Conservation (phyloP, 345 rosid species). For the Firmiana major region DNA sequence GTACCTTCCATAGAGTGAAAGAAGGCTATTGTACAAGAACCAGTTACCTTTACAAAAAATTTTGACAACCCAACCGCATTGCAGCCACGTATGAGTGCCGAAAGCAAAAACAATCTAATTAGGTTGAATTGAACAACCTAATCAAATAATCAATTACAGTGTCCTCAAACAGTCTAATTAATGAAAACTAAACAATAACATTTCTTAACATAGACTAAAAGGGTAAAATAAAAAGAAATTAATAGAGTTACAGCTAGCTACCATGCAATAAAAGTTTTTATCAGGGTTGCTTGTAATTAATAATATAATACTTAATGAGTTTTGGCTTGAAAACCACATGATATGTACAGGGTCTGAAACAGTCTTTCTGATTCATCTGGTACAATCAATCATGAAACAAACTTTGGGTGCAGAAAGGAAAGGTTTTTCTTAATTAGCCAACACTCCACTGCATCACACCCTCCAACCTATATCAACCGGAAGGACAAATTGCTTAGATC, state of each 20-base stretch:
- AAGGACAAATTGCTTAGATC: slow-evolving; percentile 10
- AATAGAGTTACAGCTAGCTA: background rate
- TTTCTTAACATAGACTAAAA: background rate
- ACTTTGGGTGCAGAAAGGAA: background rate
- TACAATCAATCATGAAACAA: slow-evolving; percentile 1
- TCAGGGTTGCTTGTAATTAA: background rate
- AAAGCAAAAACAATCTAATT: background rate
- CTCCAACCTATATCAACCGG: slow-evolving; percentile 12
- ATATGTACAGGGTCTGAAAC: background rate
- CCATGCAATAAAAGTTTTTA: background rate
- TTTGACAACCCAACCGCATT: background rate
- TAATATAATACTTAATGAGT: background rate
- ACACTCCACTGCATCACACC: background rate
- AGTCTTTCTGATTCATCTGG: background rate
- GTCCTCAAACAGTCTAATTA: background rate
- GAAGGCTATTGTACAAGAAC: background rate
- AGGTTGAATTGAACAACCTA: background rate
- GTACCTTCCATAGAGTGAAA: background rate
- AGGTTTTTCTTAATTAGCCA: background rate
- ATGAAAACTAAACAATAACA: background rate
- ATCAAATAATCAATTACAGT: background rate
- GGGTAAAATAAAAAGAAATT: background rate
- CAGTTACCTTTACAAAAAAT: background rate
- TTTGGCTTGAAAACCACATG: background rate
- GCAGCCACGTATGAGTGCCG: no score